Conservation (phyloP, 768 basidiomycete genomes). For the Pleurotus tuoliensis region DNA sequence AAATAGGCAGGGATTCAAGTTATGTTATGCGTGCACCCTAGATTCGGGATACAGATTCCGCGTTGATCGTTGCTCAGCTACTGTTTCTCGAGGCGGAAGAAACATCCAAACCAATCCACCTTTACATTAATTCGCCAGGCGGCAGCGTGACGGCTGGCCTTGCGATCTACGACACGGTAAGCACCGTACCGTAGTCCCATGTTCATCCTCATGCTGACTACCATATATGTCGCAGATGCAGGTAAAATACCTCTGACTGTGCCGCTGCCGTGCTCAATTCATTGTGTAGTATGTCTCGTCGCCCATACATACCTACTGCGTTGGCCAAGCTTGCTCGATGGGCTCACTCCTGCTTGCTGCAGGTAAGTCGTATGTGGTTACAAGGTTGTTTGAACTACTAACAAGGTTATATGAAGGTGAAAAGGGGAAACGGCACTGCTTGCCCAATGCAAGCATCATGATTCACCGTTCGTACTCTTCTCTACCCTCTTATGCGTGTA, state of each 20-base stretch:
- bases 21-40: constrained; percentile 22
- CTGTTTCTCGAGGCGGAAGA: constrained; percentile 97
- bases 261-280: neutral
- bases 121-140: constrained; percentile 97
- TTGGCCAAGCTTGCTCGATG: constrained; percentile 96
- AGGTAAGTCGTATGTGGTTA: constrained; percentile 31
- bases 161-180: constrained; percentile 96
- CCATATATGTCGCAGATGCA: constrained; percentile 52
- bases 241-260: constrained; percentile 31
- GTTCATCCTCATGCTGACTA: constrained; percentile 6
- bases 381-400: neutral
- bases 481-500: constrained; percentile 4
- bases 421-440: constrained; percentile 84
- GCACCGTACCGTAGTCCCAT: neutral
- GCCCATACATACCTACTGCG: constrained; percentile 94
- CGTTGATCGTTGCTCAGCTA: constrained; percentile 85
- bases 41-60: constrained; percentile 90
- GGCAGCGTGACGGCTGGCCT: constrained; percentile 94
- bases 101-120: constrained; percentile 87
- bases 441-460: constrained; percentile 96
- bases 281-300: constrained; percentile 79
- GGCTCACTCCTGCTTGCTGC: constrained; percentile 90
- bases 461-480: constrained; percentile 74
- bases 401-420: constrained; percentile 29
- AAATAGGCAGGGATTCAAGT: neutral